phyloP scores from a whole-genome alignment of 768 basidiomycete species.

The Amanita exitialis region DNA sequence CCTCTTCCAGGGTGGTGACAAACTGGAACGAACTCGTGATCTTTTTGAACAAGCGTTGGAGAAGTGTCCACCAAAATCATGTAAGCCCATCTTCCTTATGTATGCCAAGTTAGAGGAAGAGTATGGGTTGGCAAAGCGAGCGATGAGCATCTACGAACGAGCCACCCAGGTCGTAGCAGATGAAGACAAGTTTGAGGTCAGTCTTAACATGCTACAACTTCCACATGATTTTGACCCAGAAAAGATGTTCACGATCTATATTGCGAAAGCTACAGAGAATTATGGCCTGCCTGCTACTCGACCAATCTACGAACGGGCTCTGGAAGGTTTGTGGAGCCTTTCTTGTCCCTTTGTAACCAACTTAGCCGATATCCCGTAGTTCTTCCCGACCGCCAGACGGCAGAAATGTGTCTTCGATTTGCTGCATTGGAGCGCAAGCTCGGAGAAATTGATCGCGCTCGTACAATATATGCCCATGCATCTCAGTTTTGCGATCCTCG shows the following conservation, averaged over 20 bases:
- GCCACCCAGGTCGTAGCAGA: slow-evolving; percentile 81
- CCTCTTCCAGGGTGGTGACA: slow-evolving; percentile 67
- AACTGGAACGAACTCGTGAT: slow-evolving; percentile 93
- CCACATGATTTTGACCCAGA: neutral
- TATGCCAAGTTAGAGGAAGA: slow-evolving; percentile 97
- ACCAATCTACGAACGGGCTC: slow-evolving; percentile 90
- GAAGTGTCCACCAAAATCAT: slow-evolving; percentile 90
- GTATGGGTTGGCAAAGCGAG: slow-evolving; percentile 86
- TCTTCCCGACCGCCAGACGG: slow-evolving; percentile 88
- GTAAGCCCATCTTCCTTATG: slow-evolving; percentile 92
- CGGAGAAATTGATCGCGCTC: slow-evolving; percentile 96
- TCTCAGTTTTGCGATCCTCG: slow-evolving; percentile 98
- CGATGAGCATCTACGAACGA: slow-evolving; percentile 93
- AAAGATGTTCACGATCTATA: slow-evolving; percentile 95
- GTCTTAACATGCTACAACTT: slow-evolving; percentile 11
- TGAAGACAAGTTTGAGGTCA: slow-evolving; percentile 90
- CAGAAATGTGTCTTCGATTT: slow-evolving; percentile 96
- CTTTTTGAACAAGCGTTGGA: slow-evolving; percentile 96
- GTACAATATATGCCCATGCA: slow-evolving; percentile 94
- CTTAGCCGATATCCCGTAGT: slow-evolving; percentile 21
- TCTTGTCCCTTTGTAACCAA: neutral
- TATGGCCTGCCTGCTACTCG: slow-evolving; percentile 95
- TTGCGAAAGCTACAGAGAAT: slow-evolving; percentile 92
- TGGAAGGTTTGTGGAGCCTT: slow-evolving; percentile 44
- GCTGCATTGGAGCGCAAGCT: slow-evolving; percentile 94